phyloP scores from a whole-genome alignment of 495 filamentous ascomycete genomes.

The Penicillium coprophilum region DNA sequence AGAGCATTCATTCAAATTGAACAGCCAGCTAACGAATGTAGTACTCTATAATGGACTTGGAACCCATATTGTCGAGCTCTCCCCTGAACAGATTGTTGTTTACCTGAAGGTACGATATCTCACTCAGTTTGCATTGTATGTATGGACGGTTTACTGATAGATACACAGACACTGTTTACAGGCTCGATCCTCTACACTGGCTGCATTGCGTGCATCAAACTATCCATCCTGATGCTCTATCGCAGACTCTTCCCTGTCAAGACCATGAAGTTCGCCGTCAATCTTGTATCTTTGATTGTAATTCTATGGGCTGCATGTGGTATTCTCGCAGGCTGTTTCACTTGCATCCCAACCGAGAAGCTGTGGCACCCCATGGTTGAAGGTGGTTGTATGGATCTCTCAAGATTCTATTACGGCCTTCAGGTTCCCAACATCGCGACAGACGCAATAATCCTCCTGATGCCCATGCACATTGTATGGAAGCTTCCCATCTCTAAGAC shows the following conservation, averaged over 20 bases:
- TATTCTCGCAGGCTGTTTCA: constrained; percentile 33
- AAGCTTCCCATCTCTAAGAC: constrained; percentile 39
- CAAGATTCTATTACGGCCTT: constrained; percentile 35
- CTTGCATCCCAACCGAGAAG: constrained; percentile 37
- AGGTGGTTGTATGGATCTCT: constrained; percentile 35
- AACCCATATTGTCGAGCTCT: constrained; percentile 23
- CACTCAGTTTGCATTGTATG: background rate
- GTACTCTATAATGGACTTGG: constrained; percentile 28
- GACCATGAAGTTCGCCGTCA: constrained; percentile 22
- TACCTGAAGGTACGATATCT: constrained; percentile 20
- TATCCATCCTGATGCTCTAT: constrained; percentile 41
- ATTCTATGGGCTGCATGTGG: constrained; percentile 30
- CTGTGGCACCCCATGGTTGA: constrained; percentile 28
- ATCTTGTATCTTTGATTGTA: constrained; percentile 14
- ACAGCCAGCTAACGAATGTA: constrained; percentile 4
- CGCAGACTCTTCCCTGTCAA: constrained; percentile 31
- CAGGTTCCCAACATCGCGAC: constrained; percentile 45
- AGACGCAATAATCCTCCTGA: constrained; percentile 44
- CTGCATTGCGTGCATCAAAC: constrained; percentile 31
- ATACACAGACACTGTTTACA: constrained; percentile 23
- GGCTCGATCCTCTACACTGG: constrained; percentile 25
- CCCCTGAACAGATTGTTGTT: constrained; percentile 17
- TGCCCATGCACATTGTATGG: constrained; percentile 52
- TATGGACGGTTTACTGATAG: background rate
- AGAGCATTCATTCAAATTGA: background rate